Conservation (phyloP, 2,329 filamentous ascomycete species). For the Fusarium mundagurra region DNA sequence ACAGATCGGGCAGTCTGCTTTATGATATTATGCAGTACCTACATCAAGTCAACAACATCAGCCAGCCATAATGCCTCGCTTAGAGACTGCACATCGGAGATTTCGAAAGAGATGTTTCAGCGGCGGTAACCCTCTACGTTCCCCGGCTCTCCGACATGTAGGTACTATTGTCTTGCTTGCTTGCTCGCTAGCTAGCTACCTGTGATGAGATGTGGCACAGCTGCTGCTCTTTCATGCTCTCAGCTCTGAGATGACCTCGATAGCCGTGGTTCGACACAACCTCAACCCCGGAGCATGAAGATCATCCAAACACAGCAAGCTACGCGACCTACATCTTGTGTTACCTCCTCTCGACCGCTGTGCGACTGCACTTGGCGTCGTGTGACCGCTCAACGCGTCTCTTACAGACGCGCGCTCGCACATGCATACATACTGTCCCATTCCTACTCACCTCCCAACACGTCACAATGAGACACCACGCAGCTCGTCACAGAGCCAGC, state of each 20-base stretch:
- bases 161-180: not conserved
- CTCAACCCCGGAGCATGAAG: conserved; percentile 16
- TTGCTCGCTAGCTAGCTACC: not conserved
- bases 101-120: conserved; percentile 38
- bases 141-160: conserved; percentile 22
- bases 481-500: conserved; percentile 25
- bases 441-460: conserved; percentile 29
- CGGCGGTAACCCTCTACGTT: conserved; percentile 15
- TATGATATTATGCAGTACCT: conserved; percentile 19
- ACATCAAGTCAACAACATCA: conserved; percentile 22
- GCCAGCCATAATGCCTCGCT: conserved; percentile 33
- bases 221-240: conserved; percentile 3
- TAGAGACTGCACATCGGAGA: conserved; percentile 43
- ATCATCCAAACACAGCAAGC: conserved; percentile 17
- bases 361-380: conserved; percentile 6
- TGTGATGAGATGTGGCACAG: conserved; percentile 13
- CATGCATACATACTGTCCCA: conserved; percentile 8
- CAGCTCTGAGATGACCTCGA: conserved; percentile 21
- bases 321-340: conserved; percentile 22
- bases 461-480: conserved; percentile 41
- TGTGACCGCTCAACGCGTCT: conserved; percentile 23
- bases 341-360: conserved; percentile 6
- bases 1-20: conserved; percentile 36
- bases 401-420: not conserved
- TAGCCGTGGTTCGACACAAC: conserved; percentile 16